Evolutionary conservation across 768 basidiomycete species (phyloP), one percentile per base, ranked within the genome.

Genomic region (Naganishia vishniacii): DNA sequence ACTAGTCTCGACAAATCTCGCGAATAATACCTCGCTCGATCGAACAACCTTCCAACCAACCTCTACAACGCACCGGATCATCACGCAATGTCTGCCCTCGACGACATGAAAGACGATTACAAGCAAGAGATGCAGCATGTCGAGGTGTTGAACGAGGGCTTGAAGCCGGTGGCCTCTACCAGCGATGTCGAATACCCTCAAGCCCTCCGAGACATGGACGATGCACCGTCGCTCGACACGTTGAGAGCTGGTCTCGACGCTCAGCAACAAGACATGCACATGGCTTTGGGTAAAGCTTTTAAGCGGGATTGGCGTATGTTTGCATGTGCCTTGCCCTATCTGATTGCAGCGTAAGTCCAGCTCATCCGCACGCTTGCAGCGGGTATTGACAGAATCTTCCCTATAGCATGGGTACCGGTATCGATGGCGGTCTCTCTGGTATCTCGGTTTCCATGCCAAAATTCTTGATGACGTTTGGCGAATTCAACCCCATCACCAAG

Each of bases 171-270:
- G 12, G 34, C 9, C 3, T 31, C 53, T 6, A 56, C 53, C 6
- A 56, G 53, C 64, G 64, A 65, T 42, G 64, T 65, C 4, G 45
- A 58, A 48, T 65, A 65, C 29, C 64, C 64, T 23, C 56, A 65
- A 48, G 46, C 64, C 26, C 47, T 65, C 6, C 56, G 48, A 25
- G 45, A 65, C 20, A 65, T 65, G 64, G 56, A 32, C 16, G 58
- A 65, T 6, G 53, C 64, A 16, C 64, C 64, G 3, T 26, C 64
- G 7, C 53, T 40, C 34, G 53, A 56, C 20, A 40, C 53, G 12
- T 34, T 56, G 6, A 37, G 53, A 13, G 32, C 32, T 1, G 53
- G 53, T 2, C 37, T 56, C 12, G 37, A 31, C 11, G 6, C 40
- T 0, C 53, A 56, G 15, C 53, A 56, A 34, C 31, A 32, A 26